These are phyloP conservation scores for Fagopyrum tataricum DNA, from an alignment of 148 eudicot species.

Conservation along the genomic window DNA sequence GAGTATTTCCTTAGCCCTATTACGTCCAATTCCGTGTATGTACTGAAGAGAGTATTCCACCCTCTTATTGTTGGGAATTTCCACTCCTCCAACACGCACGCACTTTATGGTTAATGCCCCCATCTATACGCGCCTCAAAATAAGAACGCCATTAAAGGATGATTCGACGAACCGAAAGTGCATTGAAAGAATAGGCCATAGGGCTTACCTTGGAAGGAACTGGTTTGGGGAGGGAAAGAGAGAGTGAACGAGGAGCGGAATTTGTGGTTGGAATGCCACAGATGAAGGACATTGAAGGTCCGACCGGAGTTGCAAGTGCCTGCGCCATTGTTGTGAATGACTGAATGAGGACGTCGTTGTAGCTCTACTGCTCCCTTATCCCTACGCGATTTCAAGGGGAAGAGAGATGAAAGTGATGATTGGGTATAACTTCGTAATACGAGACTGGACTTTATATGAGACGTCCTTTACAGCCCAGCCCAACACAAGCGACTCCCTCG, in stretches of 20 bases:
- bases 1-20: conserved; percentile 42
- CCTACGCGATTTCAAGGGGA: no score
- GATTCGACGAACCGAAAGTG: not conserved
- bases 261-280: conserved; percentile 26
- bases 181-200: not conserved
- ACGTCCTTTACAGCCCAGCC: no score
- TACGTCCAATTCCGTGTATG: conserved; percentile 57
- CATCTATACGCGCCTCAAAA: conserved; percentile 17
- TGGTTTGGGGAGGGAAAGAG: conserved; percentile 32
- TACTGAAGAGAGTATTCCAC: conserved; percentile 52
- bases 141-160: not conserved
- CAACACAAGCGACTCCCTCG: no score
- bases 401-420: no score
- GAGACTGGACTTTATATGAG: no score
- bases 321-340: conserved; percentile 37
- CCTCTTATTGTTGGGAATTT: conserved; percentile 53
- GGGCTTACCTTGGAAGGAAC: conserved; percentile 34
- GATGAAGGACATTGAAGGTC: conserved; percentile 44
- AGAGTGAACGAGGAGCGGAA: conserved; percentile 13
- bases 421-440: no score
- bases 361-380: no score
- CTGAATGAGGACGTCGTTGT: no score
- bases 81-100: conserved; percentile 64
- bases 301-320: conserved; percentile 38
- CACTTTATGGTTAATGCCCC: conserved; percentile 38